Conservation (phyloP, 169 alveolate species). For the Theileria orientalis region DNA sequence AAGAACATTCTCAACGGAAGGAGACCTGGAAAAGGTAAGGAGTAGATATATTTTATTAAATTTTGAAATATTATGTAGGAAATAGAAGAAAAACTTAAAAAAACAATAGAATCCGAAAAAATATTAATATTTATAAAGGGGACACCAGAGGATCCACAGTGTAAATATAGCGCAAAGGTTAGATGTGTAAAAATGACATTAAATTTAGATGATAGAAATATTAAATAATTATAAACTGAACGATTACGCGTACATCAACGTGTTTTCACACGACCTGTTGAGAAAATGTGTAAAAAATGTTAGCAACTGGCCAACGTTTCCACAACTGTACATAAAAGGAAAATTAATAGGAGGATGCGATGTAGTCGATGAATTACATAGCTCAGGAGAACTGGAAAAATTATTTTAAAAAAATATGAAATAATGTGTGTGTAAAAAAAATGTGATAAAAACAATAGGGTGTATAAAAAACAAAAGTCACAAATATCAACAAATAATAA, state of each 20-base stretch:
- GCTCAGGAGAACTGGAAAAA: constrained; percentile 79
- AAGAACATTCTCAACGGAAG: background rate
- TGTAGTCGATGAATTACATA: constrained; percentile 85
- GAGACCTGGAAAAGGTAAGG: constrained; percentile 4
- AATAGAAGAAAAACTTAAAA: constrained; percentile 26
- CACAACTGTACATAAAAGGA: constrained; percentile 62
- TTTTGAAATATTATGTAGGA: constrained; percentile 20
- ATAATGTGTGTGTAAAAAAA: no score
- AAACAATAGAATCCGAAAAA: constrained; percentile 31
- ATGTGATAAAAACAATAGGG: no score
- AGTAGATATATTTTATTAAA: no score
- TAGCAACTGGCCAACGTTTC: constrained; percentile 72
- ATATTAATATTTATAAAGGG: constrained; percentile 73
- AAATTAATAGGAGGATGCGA: constrained; percentile 87
- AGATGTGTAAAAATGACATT: background rate
- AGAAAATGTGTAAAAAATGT: constrained; percentile 61
- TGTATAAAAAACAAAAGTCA: no score
- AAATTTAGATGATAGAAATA: constrained; percentile 38
- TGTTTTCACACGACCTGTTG: constrained; percentile 49
- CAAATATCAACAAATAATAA: background rate
- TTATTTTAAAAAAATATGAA: constrained; percentile 42
- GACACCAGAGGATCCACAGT: constrained; percentile 76
- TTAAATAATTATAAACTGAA: constrained; percentile 55
- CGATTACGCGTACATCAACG: constrained; percentile 59
- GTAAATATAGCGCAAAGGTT: constrained; percentile 75